Evolutionary conservation across 2,329 filamentous ascomycete species (phyloP).

Genomic region (Alternaria panax): DNA sequence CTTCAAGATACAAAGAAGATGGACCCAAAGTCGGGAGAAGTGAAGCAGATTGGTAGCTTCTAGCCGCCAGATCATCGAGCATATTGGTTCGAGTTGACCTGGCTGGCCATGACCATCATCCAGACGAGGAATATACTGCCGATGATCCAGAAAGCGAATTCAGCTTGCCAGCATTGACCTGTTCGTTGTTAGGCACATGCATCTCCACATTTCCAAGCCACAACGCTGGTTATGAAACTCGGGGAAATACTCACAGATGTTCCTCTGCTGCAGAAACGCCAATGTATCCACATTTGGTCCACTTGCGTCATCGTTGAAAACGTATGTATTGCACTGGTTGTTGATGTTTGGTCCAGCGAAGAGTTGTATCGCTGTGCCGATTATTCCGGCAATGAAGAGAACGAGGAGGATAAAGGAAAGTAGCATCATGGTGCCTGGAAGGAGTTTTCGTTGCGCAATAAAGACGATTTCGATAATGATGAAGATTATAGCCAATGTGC

Average conservation of each 20-base stretch:
- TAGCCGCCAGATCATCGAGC: neutral
- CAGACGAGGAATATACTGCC: constrained; percentile 69
- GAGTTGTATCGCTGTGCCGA: constrained; percentile 68
- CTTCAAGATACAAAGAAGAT: neutral
- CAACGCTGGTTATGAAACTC: neutral
- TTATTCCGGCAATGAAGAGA: constrained; percentile 67
- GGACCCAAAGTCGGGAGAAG: neutral
- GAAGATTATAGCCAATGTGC: constrained; percentile 64
- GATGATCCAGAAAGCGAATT: constrained; percentile 69
- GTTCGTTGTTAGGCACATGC: constrained; percentile 23
- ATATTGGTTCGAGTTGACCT: constrained; percentile 60
- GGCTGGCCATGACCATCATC: constrained; percentile 70
- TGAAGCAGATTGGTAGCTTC: neutral
- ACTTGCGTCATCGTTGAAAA: constrained; percentile 55
- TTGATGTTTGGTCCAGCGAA: constrained; percentile 66
- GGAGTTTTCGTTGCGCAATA: constrained; percentile 62
- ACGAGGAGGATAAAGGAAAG: constrained; percentile 68
- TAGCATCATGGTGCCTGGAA: constrained; percentile 66
- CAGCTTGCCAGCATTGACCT: constrained; percentile 69
- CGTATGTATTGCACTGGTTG: constrained; percentile 65
- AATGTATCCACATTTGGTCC: constrained; percentile 64
- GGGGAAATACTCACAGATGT: constrained; percentile 60
- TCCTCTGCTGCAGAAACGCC: constrained; percentile 68
- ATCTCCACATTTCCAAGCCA: neutral
- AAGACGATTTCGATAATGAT: constrained; percentile 65